These are phyloP conservation scores for Blastomyces parvus DNA, from an alignment of 2,329 filamentous ascomycete species.

Conservation along the genomic window DNA sequence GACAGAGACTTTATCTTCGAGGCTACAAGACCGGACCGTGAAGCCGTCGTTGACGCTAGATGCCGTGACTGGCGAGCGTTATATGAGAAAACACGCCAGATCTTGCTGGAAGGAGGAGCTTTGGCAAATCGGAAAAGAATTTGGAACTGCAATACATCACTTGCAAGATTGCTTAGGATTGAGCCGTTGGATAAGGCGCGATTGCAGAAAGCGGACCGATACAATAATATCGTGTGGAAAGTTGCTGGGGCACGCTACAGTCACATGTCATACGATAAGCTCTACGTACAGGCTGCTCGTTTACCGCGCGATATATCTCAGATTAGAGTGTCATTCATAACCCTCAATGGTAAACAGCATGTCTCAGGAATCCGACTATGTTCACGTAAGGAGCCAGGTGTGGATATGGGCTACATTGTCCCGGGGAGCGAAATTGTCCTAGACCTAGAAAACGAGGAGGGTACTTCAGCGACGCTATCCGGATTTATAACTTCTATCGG, in stretches of 20 bases:
- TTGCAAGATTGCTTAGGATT: constrained; percentile 14
- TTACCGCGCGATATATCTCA: constrained; percentile 10
- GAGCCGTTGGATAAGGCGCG: neutral
- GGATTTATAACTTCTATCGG: constrained; percentile 16
- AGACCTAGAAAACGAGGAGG: constrained; percentile 4
- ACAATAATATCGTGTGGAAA: constrained; percentile 10
- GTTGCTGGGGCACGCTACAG: constrained; percentile 2
- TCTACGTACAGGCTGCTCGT: constrained; percentile 13
- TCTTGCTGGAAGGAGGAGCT: constrained; percentile 1
- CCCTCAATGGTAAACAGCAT: constrained; percentile 13
- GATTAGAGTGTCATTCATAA: constrained; percentile 15
- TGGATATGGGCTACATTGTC: constrained; percentile 14
- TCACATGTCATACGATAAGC: constrained; percentile 11
- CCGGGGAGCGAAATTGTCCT: constrained; percentile 9
- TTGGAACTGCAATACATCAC: constrained; percentile 14
- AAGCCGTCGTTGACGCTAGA: neutral
- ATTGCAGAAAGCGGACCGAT: neutral
- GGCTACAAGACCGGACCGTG: constrained; percentile 9
- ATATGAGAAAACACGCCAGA: constrained; percentile 15
- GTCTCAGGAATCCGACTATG: constrained; percentile 14
- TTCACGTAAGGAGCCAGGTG: constrained; percentile 4
- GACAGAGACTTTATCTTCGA: constrained; percentile 18
- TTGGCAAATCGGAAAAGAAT: constrained; percentile 16
- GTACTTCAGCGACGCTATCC: constrained; percentile 7
- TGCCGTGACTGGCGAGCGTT: constrained; percentile 20